phyloP scores from a whole-genome alignment of 768 basidiomycete genomes.

The Hypholoma fasciculare region DNA sequence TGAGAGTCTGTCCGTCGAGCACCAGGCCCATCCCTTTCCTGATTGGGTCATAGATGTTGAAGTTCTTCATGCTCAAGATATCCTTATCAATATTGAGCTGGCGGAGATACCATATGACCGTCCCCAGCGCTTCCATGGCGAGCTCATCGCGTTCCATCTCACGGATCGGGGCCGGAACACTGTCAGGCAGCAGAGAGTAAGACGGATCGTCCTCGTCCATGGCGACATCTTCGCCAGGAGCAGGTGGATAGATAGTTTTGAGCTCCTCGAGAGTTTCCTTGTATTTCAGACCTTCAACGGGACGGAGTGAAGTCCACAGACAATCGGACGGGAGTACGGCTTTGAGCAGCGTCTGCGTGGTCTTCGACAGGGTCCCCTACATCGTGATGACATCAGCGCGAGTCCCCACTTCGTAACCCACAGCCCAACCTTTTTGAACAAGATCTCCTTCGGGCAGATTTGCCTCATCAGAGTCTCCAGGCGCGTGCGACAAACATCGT shows the following conservation, averaged over 20 bases:
- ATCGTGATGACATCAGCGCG: neutral
- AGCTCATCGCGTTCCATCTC: slow-evolving; percentile 62
- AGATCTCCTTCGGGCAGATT: slow-evolving; percentile 86
- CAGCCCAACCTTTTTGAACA: slow-evolving; percentile 76
- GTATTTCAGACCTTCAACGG: slow-evolving; percentile 81
- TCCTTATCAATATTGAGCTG: slow-evolving; percentile 97
- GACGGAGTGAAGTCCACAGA: slow-evolving; percentile 85
- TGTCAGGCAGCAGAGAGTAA: slow-evolving; percentile 34
- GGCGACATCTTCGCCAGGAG: slow-evolving; percentile 32
- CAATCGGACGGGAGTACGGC: slow-evolving; percentile 76
- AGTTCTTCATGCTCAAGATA: slow-evolving; percentile 93
- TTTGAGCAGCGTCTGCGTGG: slow-evolving; percentile 83
- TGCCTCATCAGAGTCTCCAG: slow-evolving; percentile 93
- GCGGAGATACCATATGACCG: slow-evolving; percentile 89
- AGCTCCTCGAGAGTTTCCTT: slow-evolving; percentile 70
- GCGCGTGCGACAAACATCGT: slow-evolving; percentile 90
- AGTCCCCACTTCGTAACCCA: neutral
- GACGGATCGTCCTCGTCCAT: slow-evolving; percentile 38
- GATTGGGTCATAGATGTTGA: slow-evolving; percentile 97
- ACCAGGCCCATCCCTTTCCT: slow-evolving; percentile 82
- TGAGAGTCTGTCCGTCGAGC: slow-evolving; percentile 92
- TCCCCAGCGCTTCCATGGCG: slow-evolving; percentile 86
- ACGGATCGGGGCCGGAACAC: slow-evolving; percentile 72
- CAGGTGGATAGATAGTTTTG: slow-evolving; percentile 58
- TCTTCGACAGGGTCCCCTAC: slow-evolving; percentile 84